Evolutionary conservation across 1,284 basidiomycete genomes (phyloP), one percentile per base, ranked within the genome.

Genomic region (Fomitopsis schrenkii): DNA sequence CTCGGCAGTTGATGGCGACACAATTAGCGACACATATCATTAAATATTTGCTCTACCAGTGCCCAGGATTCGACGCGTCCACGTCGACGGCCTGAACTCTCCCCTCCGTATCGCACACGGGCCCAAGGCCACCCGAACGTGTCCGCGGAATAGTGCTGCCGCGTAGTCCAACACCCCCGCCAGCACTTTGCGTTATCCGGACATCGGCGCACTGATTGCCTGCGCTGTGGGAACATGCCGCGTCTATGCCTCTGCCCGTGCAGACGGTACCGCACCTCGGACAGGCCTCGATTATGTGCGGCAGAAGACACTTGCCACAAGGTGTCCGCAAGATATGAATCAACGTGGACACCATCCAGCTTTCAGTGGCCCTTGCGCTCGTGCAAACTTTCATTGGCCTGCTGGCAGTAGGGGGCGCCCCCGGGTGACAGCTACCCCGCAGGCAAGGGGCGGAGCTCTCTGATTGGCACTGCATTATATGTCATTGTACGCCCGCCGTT

Each of bases 261-360:
- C 28, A 33, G 35, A 33, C 33, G 28, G 48, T 30, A 50, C 48
- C 48, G 48, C 26, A 50, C 48, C 19, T 19, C 14, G 28, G 35
- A n/a, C 35, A 54, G 36, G 35, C 36, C 52, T 36, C 35, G 52
- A 54, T 54, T 54, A 35, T 54, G 15, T 30, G 52, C 52, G 52
- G 52, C 35, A 40, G 52, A 54, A 54, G 52, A 26, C n/a, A n/a
- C 10, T n/a, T 40, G 52, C 52, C 52, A 36, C 52, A 54, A 54
- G 52, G 52, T 40, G 33, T 22, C n/a, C 52, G 35, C 52, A 54
- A 33, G 52, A 54, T 54, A 54, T 54, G 52, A 54, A 54, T 54
- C 33, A 54, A 54, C 52, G 52, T 54, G 52, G 52, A 26, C 36
- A n/a, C 52, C 52, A 6, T 40, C 22, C 52, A 30, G 36, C 33